Percentiles rank a stretch among this genome's conserved stretches.
These are phyloP conservation scores for Metschnikowia picachoensis DNA, from an alignment of 805 yeast genomes.

Conservation along the genomic window DNA sequence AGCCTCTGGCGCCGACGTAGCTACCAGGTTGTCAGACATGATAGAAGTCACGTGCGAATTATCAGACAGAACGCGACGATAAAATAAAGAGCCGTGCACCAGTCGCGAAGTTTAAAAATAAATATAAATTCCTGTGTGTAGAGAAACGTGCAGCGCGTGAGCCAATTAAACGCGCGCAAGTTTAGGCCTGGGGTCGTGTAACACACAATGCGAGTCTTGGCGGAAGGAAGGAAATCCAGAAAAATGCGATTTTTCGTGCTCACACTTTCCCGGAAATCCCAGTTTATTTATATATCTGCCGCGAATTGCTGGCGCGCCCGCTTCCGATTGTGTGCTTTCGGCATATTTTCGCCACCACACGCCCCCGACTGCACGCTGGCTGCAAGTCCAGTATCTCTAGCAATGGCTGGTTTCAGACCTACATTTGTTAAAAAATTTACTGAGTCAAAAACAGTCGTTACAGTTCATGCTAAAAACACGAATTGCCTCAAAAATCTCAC, in stretches of 20 bases:
- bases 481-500: too few species aligned
- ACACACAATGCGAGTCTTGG: slow-evolving; percentile 11
- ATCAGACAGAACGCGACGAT: not conserved
- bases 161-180: slow-evolving; percentile 8
- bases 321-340: slow-evolving; percentile 8
- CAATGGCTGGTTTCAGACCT: not conserved
- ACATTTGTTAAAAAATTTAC: not conserved
- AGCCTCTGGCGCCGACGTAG: slow-evolving; percentile 25
- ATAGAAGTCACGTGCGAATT: slow-evolving; percentile 15
- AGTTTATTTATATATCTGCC: slow-evolving; percentile 21
- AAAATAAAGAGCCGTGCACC: slow-evolving; percentile 11
- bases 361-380: slow-evolving; percentile 15
- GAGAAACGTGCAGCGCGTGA: not conserved
- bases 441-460: too few species aligned
- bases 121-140: not conserved
- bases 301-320: slow-evolving; percentile 20
- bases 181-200: slow-evolving; percentile 11
- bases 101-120: not conserved
- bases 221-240: slow-evolving; percentile 12
- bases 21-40: slow-evolving; percentile 26
- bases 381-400: slow-evolving; percentile 1
- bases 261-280: slow-evolving; percentile 19
- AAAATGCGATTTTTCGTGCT: slow-evolving; percentile 15
- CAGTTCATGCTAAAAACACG: too few species aligned
- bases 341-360: slow-evolving; percentile 13